phyloP scores from a whole-genome alignment of 441 rosid genomes.

The Metrosideros polymorpha region DNA sequence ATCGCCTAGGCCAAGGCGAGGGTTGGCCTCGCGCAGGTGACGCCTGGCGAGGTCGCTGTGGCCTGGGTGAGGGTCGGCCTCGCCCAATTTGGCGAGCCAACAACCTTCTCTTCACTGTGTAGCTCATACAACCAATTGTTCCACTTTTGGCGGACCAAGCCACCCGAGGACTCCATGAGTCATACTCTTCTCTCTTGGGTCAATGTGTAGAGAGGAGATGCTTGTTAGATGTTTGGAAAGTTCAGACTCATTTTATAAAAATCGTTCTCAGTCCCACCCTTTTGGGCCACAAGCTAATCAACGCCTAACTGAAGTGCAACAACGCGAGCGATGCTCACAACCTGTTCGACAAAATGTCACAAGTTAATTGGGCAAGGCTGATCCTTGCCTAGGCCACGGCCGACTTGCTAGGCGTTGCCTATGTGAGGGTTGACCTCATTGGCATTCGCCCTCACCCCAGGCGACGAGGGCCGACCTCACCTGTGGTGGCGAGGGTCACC shows the following conservation, averaged over 20 bases:
- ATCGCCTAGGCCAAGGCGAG: too few relatives aligned
- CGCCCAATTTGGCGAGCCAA: too few relatives aligned
- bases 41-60: too few relatives aligned
- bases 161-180: neutral
- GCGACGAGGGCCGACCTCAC: too few relatives aligned
- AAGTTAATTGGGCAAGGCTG: too few relatives aligned
- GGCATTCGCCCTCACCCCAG: too few relatives aligned
- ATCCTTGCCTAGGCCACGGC: too few relatives aligned
- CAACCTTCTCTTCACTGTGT: neutral
- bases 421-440: too few relatives aligned
- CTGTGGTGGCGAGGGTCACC: too few relatives aligned
- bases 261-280: neutral
- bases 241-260: neutral
- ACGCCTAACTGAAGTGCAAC: slow-evolving; percentile 22
- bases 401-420: too few relatives aligned
- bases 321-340: slow-evolving; percentile 16
- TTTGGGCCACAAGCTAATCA: slow-evolving; percentile 40
- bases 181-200: neutral
- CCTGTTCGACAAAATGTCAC: slow-evolving; percentile 39
- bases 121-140: neutral
- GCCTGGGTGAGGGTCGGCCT: too few relatives aligned
- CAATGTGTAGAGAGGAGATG: neutral
- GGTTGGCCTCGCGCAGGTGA: too few relatives aligned
- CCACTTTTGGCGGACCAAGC: neutral
- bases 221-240: neutral